These are phyloP conservation scores for Penicillium olsonii DNA, from an alignment of 2,329 filamentous ascomycete genomes.

Conservation along the genomic window DNA sequence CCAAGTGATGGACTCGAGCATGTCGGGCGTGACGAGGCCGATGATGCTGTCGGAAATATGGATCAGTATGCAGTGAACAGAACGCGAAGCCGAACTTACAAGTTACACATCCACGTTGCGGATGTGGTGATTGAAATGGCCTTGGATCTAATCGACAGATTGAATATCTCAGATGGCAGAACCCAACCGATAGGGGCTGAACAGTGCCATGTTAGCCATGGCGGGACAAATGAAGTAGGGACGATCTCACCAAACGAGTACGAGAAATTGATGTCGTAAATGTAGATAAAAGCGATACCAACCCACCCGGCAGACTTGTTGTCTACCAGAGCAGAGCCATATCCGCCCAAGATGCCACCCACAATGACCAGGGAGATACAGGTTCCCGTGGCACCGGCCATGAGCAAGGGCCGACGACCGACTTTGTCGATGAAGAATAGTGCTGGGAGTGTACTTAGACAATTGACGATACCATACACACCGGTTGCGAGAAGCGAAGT, in stretches of 20 bases:
- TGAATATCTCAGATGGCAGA: constrained; percentile 43
- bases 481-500: constrained; percentile 39
- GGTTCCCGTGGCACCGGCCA: constrained; percentile 38
- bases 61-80: background rate
- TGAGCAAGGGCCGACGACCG: constrained; percentile 35
- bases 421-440: constrained; percentile 40
- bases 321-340: constrained; percentile 28
- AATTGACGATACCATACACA: constrained; percentile 44
- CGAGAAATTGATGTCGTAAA: constrained; percentile 41
- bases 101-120: constrained; percentile 43
- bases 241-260: constrained; percentile 37
- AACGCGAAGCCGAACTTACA: constrained; percentile 28
- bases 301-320: constrained; percentile 38
- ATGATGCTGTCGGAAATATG: constrained; percentile 31
- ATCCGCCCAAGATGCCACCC: constrained; percentile 36
- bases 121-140: constrained; percentile 42
- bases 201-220: background rate
- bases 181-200: constrained; percentile 42
- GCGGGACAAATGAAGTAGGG: background rate
- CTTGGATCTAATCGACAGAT: constrained; percentile 40
- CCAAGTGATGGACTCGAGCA: constrained; percentile 40
- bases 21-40: constrained; percentile 39
- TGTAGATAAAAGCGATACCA: constrained; percentile 41
- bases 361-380: constrained; percentile 40
- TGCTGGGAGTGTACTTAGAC: constrained; percentile 35